These are phyloP conservation scores for Tolypocladium inflatum DNA, from an alignment of 2,329 filamentous ascomycete genomes.

Conservation along the genomic window DNA sequence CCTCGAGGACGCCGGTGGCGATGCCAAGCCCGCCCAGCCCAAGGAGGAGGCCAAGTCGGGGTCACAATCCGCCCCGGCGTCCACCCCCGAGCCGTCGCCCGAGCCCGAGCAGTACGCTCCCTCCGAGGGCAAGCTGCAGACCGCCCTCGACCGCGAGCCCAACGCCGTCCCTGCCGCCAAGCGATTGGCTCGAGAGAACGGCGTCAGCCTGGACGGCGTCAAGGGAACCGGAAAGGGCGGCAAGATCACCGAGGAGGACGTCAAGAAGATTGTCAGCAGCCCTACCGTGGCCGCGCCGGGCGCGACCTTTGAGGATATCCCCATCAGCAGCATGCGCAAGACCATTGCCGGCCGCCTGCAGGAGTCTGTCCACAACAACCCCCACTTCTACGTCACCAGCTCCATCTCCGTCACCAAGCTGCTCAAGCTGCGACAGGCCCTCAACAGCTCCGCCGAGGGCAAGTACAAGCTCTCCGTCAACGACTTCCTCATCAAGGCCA, in stretches of 20 bases:
- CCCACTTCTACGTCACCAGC: slow-evolving; percentile 94
- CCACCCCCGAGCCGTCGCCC: slow-evolving; percentile 28
- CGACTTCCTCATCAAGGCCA: slow-evolving; percentile 98
- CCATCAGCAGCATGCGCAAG: slow-evolving; percentile 92
- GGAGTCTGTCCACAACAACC: slow-evolving; percentile 84
- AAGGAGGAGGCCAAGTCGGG: slow-evolving; percentile 60
- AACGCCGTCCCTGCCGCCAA: slow-evolving; percentile 64
- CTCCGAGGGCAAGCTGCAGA: slow-evolving; percentile 69
- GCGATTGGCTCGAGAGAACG: slow-evolving; percentile 76
- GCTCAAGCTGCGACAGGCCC: slow-evolving; percentile 85
- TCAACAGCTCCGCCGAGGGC: slow-evolving; percentile 82
- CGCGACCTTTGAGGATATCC: slow-evolving; percentile 72
- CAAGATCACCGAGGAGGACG: slow-evolving; percentile 82
- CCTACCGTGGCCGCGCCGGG: slow-evolving; percentile 44
- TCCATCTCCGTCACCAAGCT: slow-evolving; percentile 90
- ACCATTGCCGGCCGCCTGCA: slow-evolving; percentile 86
- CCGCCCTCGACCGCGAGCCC: slow-evolving; percentile 73
- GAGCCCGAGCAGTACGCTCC: slow-evolving; percentile 63
- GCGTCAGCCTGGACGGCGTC: slow-evolving; percentile 63
- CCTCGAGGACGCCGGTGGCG: slow-evolving; percentile 82
- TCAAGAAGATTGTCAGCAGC: slow-evolving; percentile 72
- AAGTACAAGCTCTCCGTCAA: slow-evolving; percentile 99
- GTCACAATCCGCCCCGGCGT: slow-evolving; percentile 46
- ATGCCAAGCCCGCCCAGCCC: slow-evolving; percentile 52
- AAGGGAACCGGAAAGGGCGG: slow-evolving; percentile 84